phyloP scores from a whole-genome alignment of 495 filamentous ascomycete genomes.

The Hypoxylon perforatum region DNA sequence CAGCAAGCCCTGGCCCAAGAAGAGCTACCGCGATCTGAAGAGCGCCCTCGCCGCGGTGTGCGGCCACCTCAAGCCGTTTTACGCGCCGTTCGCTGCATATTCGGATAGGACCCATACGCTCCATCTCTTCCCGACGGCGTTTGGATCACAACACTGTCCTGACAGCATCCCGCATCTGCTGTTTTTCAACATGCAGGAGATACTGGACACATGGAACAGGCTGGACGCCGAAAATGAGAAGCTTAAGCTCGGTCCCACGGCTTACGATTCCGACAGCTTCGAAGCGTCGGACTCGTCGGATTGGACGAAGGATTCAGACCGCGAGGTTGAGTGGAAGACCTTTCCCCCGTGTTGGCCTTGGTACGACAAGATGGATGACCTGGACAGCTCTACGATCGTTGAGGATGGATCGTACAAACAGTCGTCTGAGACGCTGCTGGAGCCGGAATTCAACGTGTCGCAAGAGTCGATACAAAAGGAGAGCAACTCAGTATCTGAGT shows the following conservation, averaged over 20 bases:
- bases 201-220: conserved; percentile 18
- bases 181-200: conserved; percentile 26
- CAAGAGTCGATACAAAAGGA: too few species aligned
- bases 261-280: neutral
- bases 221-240: too few species aligned
- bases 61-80: conserved; percentile 34
- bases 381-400: too few species aligned
- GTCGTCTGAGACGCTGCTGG: too few species aligned
- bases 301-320: too few species aligned
- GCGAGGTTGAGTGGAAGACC: too few species aligned
- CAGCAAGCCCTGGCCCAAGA: conserved; percentile 32
- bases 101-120: conserved; percentile 20
- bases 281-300: too few species aligned
- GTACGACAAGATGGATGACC: too few species aligned
- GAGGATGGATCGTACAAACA: too few species aligned
- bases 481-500: too few species aligned
- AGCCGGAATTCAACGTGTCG: too few species aligned
- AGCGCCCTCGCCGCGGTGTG: conserved; percentile 37
- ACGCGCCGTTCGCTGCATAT: conserved; percentile 41
- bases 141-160: neutral
- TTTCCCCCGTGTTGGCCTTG: too few species aligned
- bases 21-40: conserved; percentile 35
- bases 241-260: neutral
- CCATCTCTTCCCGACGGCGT: conserved; percentile 33
- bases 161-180: conserved; percentile 3